These are phyloP conservation scores for Rhodotorula glutinis DNA, from an alignment of 1,284 basidiomycete species.

Conservation along the genomic window DNA sequence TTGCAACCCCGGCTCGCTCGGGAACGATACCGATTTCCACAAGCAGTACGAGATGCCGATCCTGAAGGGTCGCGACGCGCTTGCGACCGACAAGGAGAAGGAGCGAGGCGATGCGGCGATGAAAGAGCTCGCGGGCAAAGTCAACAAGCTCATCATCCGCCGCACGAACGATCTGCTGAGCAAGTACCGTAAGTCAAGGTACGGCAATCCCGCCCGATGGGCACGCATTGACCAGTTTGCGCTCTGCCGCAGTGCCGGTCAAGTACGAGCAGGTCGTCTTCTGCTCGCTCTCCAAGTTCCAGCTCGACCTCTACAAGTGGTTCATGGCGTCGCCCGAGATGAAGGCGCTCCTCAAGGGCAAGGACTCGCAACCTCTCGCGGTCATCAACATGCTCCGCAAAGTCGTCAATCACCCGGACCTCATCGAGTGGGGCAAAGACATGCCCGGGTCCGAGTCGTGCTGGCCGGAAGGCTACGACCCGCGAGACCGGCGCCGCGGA, in stretches of 20 bases:
- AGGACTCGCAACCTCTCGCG: constrained; percentile 91
- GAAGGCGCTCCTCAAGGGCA: constrained; percentile 82
- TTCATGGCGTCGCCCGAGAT: constrained; percentile 96
- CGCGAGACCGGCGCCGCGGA: constrained; percentile 50
- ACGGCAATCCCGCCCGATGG: no score
- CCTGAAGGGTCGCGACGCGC: constrained; percentile 86
- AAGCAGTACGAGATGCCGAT: constrained; percentile 96
- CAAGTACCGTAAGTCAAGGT: constrained; percentile 74
- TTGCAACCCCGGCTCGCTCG: constrained; percentile 93
- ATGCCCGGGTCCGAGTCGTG: constrained; percentile 77
- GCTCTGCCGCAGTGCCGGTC: constrained; percentile 70
- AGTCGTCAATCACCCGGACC: constrained; percentile 93
- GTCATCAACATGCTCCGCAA: constrained; percentile 97
- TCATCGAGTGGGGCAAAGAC: constrained; percentile 83
- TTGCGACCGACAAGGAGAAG: constrained; percentile 79
- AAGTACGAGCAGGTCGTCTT: constrained; percentile 99
- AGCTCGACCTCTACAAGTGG: constrained; percentile 81
- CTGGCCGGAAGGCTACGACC: constrained; percentile 75
- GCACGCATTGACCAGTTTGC: no score
- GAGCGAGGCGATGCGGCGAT: constrained; percentile 83
- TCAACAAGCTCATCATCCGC: constrained; percentile 95
- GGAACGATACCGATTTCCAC: constrained; percentile 85
- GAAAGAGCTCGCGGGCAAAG: constrained; percentile 84
- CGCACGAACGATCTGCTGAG: constrained; percentile 95
- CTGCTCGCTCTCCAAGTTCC: constrained; percentile 83